phyloP scores from a whole-genome alignment of 225 moss, liverwort and hornwort genomes.

The Marchantia paleacea region DNA sequence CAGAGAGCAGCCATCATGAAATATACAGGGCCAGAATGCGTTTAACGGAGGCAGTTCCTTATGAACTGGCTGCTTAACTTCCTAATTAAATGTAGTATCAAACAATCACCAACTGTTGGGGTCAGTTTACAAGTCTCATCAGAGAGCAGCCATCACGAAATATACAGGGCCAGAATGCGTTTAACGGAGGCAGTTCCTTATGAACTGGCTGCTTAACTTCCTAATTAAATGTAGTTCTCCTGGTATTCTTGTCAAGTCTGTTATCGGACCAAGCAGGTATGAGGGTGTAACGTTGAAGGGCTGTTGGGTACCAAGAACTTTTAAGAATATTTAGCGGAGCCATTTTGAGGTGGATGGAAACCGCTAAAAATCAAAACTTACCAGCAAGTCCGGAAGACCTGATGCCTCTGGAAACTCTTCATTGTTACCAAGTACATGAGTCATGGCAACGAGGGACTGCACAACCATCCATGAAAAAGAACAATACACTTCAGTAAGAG shows the following conservation, averaged over 20 bases:
- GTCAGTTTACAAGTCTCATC: background rate
- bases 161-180: background rate
- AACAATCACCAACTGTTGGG: background rate
- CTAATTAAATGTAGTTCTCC: no score
- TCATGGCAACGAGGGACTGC: constrained; percentile 86
- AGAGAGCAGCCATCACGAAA: background rate
- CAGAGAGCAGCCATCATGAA: background rate
- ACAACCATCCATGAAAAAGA: background rate
- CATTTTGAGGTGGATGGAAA: background rate
- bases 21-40: background rate
- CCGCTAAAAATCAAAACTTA: constrained; percentile 14
- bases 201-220: background rate
- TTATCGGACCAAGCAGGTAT: background rate
- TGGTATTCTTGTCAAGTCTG: no score
- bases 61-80: background rate
- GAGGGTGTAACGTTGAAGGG: background rate
- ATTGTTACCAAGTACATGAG: constrained; percentile 82
- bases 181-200: background rate
- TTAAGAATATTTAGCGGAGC: background rate
- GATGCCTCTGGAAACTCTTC: constrained; percentile 83
- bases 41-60: background rate
- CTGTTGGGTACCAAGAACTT: no score
- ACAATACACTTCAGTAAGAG: background rate
- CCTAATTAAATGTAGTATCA: no score
- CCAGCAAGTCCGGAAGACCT: constrained; percentile 70